These are phyloP conservation scores for Tillandsia fasciculata DNA, from an alignment of 176 grass and related monocot genomes.

Conservation along the genomic window DNA sequence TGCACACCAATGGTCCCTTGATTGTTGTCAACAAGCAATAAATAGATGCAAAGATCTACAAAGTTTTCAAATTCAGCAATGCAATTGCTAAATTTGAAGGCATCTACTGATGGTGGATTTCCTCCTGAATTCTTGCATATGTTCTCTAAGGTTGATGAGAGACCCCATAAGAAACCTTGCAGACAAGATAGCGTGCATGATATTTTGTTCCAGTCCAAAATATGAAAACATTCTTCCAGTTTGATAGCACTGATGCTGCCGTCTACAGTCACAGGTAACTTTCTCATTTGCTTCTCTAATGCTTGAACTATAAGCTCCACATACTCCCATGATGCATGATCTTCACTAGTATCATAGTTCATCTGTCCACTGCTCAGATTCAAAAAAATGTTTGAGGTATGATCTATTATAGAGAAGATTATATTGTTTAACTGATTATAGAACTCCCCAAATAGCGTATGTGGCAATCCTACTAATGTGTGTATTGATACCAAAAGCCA, in stretches of 20 bases:
- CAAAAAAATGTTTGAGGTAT: conserved; percentile 72
- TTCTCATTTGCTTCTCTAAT: conserved; percentile 36
- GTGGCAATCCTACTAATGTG: conserved; percentile 32
- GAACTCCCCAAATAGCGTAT: conserved; percentile 38
- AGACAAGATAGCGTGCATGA: conserved; percentile 66
- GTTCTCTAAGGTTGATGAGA: conserved; percentile 47
- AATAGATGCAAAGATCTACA: conserved; percentile 57
- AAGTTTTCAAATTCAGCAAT: conserved; percentile 61
- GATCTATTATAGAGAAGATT: conserved; percentile 58
- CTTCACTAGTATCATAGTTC: conserved; percentile 34
- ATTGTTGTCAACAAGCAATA: conserved; percentile 51
- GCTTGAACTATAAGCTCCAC: conserved; percentile 50
- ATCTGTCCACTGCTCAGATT: conserved; percentile 33
- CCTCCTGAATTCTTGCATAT: conserved; percentile 18
- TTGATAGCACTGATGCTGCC: conserved; percentile 37
- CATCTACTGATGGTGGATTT: conserved; percentile 26
- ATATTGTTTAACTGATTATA: conserved; percentile 41
- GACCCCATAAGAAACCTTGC: conserved; percentile 76
- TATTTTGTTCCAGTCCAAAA: conserved; percentile 39
- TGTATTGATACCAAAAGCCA: conserved; percentile 73
- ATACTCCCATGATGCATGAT: conserved; percentile 31
- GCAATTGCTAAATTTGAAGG: conserved; percentile 46
- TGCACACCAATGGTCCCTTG: conserved; percentile 20
- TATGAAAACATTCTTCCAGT: conserved; percentile 38
- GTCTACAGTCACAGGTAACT: conserved; percentile 37